Evolutionary conservation across 371 early-diverging fungal species (phyloP), one percentile per base, ranked within the genome.

Genomic region (Dichotomocladium elegans): DNA sequence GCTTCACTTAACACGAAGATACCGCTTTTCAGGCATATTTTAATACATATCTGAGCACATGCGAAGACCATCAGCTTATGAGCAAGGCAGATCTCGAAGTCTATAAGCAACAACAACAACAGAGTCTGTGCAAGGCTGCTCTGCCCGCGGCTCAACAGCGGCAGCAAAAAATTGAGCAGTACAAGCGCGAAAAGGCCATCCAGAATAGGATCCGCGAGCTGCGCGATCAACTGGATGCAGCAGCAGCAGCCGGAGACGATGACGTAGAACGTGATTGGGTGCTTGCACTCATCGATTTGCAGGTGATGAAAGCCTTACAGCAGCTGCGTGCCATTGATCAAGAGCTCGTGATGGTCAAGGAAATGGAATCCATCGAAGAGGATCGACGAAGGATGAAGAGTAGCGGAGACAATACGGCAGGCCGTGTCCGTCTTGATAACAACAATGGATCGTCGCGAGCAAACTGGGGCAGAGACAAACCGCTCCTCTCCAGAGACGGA

Each of bases 91-190:
- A 87, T 51, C 15, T 66, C 53, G 57, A 57, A 3, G 40, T 58
- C 6, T 61, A 67, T 46, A 41, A 65, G 60, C 51, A 58, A 48
- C 40, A 58, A 46, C 48, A 52, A 41, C 34, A 56, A 29, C 40
- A 60, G 33, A 47, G 50, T 10, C 8, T 21, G 22, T 33, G 25
- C 17, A 46, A 24, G 11, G n/a, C 33, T 27, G 29, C 45, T 7
- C 35, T 60, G 1, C 19, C 46, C 2, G 50, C 64, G 48, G 71
- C 43, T 56, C 82, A 55, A 71, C 79, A 58, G 34, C 77, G 94
- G 17, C 77, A 76, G 19, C 83, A 82, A 48, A 92, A 91, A 61
- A 92, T 93, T 62, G 85, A 80, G 8, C 76, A 87, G 7, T 91
- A 74, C 66, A 90, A 89, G 48, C 77, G 86, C 15, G 90, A 90